Percentiles rank a stretch among this genome's conserved stretches.
These are phyloP conservation scores for Pistacia atlantica DNA, from an alignment of 345 rosid genomes.

Conservation along the genomic window DNA sequence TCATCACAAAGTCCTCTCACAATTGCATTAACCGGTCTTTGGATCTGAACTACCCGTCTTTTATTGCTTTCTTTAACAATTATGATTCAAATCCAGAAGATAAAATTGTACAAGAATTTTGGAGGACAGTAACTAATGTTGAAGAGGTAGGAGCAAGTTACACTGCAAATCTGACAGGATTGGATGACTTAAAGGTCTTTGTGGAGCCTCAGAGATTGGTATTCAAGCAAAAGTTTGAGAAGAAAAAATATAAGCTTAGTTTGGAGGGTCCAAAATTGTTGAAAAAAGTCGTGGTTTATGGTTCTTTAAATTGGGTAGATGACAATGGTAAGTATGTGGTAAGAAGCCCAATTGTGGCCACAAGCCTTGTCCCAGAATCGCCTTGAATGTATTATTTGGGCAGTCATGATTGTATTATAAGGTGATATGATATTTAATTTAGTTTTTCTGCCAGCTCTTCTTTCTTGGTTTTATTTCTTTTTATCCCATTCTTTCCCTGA, in stretches of 20 bases:
- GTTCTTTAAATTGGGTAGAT: conserved; percentile 59
- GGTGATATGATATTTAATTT: neutral
- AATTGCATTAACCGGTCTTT: conserved; percentile 38
- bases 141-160: conserved; percentile 45
- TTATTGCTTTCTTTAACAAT: conserved; percentile 41
- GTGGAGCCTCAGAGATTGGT: conserved; percentile 58
- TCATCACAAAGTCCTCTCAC: conserved; percentile 41
- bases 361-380: conserved; percentile 30
- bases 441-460: neutral
- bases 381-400: neutral
- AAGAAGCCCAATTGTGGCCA: conserved; percentile 59
- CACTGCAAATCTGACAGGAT: conserved; percentile 40
- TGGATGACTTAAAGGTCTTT: conserved; percentile 47
- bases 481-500: too few species aligned
- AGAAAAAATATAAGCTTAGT: conserved; percentile 48
- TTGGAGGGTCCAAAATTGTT: conserved; percentile 48
- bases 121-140: conserved; percentile 53
- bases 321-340: conserved; percentile 46
- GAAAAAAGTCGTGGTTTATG: conserved; percentile 43
- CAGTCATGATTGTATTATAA: neutral
- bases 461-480: too few species aligned
- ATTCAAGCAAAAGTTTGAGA: conserved; percentile 48
- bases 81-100: conserved; percentile 17
- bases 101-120: conserved; percentile 30
- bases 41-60: conserved; percentile 63